Conservation (phyloP, 306 rosid genomes). For the Astragalus glycyphyllos region DNA sequence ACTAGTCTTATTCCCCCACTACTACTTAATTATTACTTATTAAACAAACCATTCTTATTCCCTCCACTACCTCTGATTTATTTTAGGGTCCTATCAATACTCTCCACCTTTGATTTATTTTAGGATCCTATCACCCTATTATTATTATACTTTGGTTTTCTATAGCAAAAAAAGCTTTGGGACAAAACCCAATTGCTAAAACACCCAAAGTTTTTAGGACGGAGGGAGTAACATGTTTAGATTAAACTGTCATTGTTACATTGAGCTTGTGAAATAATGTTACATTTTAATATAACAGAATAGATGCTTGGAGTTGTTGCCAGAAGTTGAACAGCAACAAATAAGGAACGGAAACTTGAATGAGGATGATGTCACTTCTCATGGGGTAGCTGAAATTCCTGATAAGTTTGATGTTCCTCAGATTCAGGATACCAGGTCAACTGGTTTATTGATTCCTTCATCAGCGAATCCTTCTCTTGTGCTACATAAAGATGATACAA, state of each 20-base stretch:
- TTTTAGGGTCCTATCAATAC: too few species aligned
- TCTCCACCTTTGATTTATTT: too few species aligned
- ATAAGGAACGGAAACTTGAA: constrained; percentile 63
- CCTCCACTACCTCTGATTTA: too few species aligned
- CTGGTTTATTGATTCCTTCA: constrained; percentile 78
- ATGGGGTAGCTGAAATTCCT: constrained; percentile 55
- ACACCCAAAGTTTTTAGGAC: too few species aligned
- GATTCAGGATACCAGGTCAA: constrained; percentile 55
- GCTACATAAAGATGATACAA: constrained; percentile 48
- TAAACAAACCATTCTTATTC: too few species aligned
- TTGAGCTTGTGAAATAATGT: constrained; percentile 16
- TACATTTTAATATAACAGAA: constrained; percentile 64
- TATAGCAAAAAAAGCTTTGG: too few species aligned
- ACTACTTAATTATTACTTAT: too few species aligned
- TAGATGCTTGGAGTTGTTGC: constrained; percentile 84
- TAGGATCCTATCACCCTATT: too few species aligned
- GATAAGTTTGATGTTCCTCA: constrained; percentile 55
- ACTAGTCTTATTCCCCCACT: too few species aligned
- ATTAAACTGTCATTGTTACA: constrained; percentile 2
- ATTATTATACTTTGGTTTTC: too few species aligned
- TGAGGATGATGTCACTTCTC: constrained; percentile 49
- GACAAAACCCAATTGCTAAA: too few species aligned
- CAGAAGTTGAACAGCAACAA: constrained; percentile 77
- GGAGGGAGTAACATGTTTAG: constrained; percentile 18
- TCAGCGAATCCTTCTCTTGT: constrained; percentile 49